Conservation (phyloP, 75 land plant species). For the Pinus tabuliformis region DNA sequence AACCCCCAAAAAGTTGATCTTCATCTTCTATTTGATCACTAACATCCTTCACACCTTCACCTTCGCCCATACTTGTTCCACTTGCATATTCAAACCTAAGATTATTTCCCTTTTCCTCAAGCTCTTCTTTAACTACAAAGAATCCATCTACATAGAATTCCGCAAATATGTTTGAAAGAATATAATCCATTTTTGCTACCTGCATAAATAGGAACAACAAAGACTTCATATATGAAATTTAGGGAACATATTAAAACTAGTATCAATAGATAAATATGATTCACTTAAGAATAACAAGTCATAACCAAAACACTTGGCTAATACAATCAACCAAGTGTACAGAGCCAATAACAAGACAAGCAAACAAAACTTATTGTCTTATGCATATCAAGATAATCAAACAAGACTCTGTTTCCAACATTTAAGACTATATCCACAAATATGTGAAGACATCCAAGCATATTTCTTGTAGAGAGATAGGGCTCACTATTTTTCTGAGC, state of each 20-base stretch:
- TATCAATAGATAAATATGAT: neutral
- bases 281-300: no score
- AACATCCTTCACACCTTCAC: constrained; percentile 86
- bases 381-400: constrained; percentile 59
- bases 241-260: neutral
- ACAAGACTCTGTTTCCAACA: constrained; percentile 49
- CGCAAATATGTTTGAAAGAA: constrained; percentile 56
- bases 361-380: constrained; percentile 41
- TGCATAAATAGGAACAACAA: constrained; percentile 21
- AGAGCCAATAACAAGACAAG: neutral
- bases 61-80: constrained; percentile 99
- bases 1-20: constrained; percentile 79
- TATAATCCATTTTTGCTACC: constrained; percentile 39
- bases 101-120: constrained; percentile 23
- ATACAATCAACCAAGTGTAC: neutral
- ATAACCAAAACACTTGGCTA: neutral
- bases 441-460: constrained; percentile 25
- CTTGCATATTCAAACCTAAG: constrained; percentile 34
- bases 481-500: neutral
- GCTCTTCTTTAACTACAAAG: constrained; percentile 53
- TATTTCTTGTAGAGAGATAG: constrained; percentile 7
- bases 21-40: constrained; percentile 95
- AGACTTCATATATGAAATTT: neutral
- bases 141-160: constrained; percentile 68
- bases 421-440: constrained; percentile 41